Conservation (phyloP, 2,329 filamentous ascomycete species). For the Pseudofabraea citricarpa region DNA sequence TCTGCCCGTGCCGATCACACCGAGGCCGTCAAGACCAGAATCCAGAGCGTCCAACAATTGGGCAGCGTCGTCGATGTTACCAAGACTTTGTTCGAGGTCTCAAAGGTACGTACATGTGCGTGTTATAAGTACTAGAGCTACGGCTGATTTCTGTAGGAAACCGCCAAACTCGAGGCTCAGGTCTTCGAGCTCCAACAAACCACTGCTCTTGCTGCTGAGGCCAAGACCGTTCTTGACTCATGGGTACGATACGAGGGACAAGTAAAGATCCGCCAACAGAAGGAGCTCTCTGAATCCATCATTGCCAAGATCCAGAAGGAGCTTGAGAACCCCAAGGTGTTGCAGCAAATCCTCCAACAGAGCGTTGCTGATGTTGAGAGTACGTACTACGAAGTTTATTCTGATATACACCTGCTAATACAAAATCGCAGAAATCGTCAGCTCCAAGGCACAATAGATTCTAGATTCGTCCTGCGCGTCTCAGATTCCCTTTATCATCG, state of each 20-base stretch:
- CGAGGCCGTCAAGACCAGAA: constrained; percentile 88
- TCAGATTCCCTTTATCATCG: constrained; percentile 47
- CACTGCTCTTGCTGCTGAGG: constrained; percentile 86
- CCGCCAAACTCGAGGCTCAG: constrained; percentile 90
- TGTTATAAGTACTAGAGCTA: no score
- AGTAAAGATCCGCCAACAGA: constrained; percentile 98
- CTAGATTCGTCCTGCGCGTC: constrained; percentile 24
- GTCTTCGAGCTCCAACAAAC: constrained; percentile 96
- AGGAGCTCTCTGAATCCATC: constrained; percentile 85
- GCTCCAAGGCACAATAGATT: constrained; percentile 59
- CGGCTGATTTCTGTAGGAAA: constrained; percentile 52
- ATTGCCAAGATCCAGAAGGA: constrained; percentile 99
- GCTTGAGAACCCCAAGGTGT: constrained; percentile 93
- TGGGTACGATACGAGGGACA: constrained; percentile 99
- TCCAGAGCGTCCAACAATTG: constrained; percentile 92
- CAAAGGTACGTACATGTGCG: constrained; percentile 89
- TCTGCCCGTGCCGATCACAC: constrained; percentile 92
- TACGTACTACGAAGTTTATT: constrained; percentile 40
- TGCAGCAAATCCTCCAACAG: constrained; percentile 98
- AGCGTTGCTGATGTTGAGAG: constrained; percentile 95
- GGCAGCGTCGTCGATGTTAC: constrained; percentile 91
- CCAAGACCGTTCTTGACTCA: constrained; percentile 91
- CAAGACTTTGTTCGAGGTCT: constrained; percentile 95
- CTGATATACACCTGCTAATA: constrained; percentile 29
- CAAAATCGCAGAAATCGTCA: constrained; percentile 50